Conservation (phyloP, 225 moss, liverwort and hornwort species). For the Anthoceros angustus region DNA sequence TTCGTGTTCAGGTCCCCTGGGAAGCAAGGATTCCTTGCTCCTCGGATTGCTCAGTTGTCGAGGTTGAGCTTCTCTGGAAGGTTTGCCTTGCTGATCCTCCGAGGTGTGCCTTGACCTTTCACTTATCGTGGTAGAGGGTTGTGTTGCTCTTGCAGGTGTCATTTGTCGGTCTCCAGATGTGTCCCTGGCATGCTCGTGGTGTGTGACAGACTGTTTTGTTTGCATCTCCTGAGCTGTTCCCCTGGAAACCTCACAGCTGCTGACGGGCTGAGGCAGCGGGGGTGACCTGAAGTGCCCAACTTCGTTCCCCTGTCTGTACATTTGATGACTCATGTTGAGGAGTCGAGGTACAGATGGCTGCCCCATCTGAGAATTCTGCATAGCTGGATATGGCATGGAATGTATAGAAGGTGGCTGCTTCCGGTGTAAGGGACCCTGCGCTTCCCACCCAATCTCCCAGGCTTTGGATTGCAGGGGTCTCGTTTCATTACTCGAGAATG, state of each 20-base stretch:
- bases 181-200: constrained; percentile 1
- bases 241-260: neutral
- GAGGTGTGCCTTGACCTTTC: neutral
- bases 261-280: no score
- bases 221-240: neutral
- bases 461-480: neutral
- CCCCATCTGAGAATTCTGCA: neutral
- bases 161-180: neutral
- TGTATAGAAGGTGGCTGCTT: neutral
- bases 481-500: neutral
- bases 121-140: neutral
- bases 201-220: neutral
- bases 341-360: neutral
- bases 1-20: neutral
- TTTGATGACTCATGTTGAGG: neutral
- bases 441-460: neutral
- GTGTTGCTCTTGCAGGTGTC: neutral
- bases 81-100: neutral
- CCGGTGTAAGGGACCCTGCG: neutral
- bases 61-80: neutral
- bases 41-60: neutral
- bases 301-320: no score
- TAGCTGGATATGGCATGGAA: neutral
- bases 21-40: neutral
- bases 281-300: no score